These are phyloP conservation scores for Xylaria palmicola DNA, from an alignment of 495 filamentous ascomycete genomes.

Conservation along the genomic window DNA sequence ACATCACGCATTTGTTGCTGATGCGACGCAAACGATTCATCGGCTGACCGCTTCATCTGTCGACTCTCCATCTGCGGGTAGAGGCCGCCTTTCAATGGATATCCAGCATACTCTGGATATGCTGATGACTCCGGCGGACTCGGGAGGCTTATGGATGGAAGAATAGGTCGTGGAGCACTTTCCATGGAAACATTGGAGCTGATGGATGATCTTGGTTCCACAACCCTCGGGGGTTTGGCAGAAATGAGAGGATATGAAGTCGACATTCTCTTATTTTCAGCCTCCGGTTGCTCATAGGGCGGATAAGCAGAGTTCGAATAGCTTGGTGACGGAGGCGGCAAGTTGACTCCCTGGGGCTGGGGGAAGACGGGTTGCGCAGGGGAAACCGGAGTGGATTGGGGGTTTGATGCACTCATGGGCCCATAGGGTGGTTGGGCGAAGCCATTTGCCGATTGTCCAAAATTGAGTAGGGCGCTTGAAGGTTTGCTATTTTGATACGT, in stretches of 20 bases:
- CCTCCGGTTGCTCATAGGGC: slow-evolving; percentile 25
- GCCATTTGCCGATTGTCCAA: slow-evolving; percentile 20
- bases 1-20: slow-evolving; percentile 27
- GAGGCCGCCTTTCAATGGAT: slow-evolving; percentile 8
- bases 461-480: slow-evolving; percentile 33
- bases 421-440: slow-evolving; percentile 31
- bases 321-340: slow-evolving; percentile 25
- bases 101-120: slow-evolving; percentile 4
- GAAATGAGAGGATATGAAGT: slow-evolving; percentile 28
- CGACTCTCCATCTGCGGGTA: slow-evolving; percentile 27
- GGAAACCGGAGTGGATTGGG: slow-evolving; percentile 31
- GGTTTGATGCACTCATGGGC: slow-evolving; percentile 20
- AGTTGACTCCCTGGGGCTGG: slow-evolving; percentile 15
- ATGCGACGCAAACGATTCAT: slow-evolving; percentile 24
- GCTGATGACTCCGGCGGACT: not conserved
- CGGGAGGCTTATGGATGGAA: slow-evolving; percentile 12
- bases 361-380: slow-evolving; percentile 29
- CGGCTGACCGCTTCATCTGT: slow-evolving; percentile 27
- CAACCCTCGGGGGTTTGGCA: slow-evolving; percentile 13
- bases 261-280: slow-evolving; percentile 23
- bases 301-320: slow-evolving; percentile 25
- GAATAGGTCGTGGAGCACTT: slow-evolving; percentile 8
- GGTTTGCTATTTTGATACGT: slow-evolving; percentile 40
- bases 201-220: slow-evolving; percentile 10
- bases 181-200: slow-evolving; percentile 13